These are phyloP conservation scores for Micromonas commoda DNA, from an alignment of 139 green algal genomes.

Conservation along the genomic window DNA sequence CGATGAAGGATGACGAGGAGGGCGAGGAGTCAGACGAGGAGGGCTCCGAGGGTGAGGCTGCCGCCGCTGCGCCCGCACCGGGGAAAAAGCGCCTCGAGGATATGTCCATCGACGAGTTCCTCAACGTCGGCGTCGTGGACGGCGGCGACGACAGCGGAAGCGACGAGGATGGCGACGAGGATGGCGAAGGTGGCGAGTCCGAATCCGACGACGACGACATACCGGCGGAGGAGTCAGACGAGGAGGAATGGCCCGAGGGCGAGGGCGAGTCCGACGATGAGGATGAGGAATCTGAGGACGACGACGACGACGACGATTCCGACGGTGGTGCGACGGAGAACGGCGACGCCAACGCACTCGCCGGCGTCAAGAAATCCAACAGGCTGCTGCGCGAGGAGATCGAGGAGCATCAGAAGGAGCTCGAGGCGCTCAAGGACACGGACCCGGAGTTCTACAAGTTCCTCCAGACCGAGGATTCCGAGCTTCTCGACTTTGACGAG, in stretches of 20 bases:
- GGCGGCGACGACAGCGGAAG: slow-evolving; percentile 1
- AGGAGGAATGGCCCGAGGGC: slow-evolving; percentile 17
- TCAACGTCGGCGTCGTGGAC: slow-evolving; percentile 21
- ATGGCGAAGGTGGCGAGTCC: slow-evolving; percentile 22
- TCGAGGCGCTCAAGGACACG: slow-evolving; percentile 65
- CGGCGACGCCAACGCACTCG: not conserved
- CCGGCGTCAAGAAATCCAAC: slow-evolving; percentile 25
- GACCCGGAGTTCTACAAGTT: slow-evolving; percentile 95
- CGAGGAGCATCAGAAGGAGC: slow-evolving; percentile 56
- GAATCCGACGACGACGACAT: slow-evolving; percentile 28
- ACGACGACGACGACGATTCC: not conserved
- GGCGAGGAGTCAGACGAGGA: not conserved
- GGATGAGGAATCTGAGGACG: slow-evolving; percentile 2
- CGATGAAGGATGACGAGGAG: not conserved
- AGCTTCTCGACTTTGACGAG: slow-evolving; percentile 75
- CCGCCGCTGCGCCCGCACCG: not conserved
- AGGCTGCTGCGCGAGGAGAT: slow-evolving; percentile 29
- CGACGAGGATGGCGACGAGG: slow-evolving; percentile 33
- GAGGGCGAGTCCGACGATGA: too few relatives aligned
- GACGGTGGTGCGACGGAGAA: slow-evolving; percentile 4
- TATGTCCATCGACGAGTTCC: slow-evolving; percentile 44
- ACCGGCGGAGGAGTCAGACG: slow-evolving; percentile 4
- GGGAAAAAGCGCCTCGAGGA: slow-evolving; percentile 35
- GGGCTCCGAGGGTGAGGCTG: slow-evolving; percentile 1
- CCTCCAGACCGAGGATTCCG: slow-evolving; percentile 69